phyloP scores from a whole-genome alignment of 441 rosid species.

The Kokia cookei region DNA sequence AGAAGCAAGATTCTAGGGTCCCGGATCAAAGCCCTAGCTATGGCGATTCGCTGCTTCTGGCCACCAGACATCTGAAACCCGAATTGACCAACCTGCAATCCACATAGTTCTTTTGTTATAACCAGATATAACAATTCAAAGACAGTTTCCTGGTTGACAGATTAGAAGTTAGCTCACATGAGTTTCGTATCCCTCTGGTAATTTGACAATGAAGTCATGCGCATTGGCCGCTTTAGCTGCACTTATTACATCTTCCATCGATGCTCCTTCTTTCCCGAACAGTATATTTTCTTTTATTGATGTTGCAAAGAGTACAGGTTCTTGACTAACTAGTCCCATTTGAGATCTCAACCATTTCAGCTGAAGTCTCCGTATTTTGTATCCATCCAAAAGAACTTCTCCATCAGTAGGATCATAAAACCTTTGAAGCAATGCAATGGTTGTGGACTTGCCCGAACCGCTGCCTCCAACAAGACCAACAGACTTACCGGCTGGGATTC shows the following conservation, averaged over 20 bases:
- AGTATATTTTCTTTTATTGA: conserved; percentile 56
- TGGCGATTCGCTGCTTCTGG: conserved; percentile 71
- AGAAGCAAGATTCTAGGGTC: conserved; percentile 62
- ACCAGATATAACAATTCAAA: not conserved
- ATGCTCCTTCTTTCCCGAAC: conserved; percentile 65
- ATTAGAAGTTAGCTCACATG: conserved; percentile 33
- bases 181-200: conserved; percentile 64
- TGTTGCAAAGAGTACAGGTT: conserved; percentile 66
- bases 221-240: conserved; percentile 66
- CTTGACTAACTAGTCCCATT: conserved; percentile 71
- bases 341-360: conserved; percentile 68
- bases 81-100: conserved; percentile 56
- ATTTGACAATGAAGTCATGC: conserved; percentile 61
- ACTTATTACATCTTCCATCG: conserved; percentile 44
- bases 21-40: conserved; percentile 60
- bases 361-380: conserved; percentile 52
- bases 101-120: not conserved
- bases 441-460: conserved; percentile 5
- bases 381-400: conserved; percentile 53
- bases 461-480: conserved; percentile 33
- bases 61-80: conserved; percentile 72
- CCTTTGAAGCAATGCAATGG: conserved; percentile 55
- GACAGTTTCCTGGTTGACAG: not conserved
- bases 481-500: conserved; percentile 52
- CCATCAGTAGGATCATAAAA: conserved; percentile 59